Conservation (phyloP, 2,329 filamentous ascomycete genomes). For the Cladosporium sp. region DNA sequence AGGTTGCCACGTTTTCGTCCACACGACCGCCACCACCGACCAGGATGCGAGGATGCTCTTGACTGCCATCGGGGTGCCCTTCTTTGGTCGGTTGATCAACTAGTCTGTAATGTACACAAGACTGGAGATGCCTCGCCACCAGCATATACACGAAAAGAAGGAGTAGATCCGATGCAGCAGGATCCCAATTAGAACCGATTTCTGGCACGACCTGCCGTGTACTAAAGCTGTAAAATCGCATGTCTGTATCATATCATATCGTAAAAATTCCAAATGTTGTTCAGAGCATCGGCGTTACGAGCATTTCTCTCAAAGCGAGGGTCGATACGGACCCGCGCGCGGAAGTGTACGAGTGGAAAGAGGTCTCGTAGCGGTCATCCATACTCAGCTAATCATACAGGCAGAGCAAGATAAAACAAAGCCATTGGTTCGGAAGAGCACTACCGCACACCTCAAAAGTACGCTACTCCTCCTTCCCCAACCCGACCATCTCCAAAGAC, state of each 20-base stretch:
- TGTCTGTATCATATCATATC: conserved; percentile 5
- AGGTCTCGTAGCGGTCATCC: background rate
- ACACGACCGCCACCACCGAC: conserved; percentile 82
- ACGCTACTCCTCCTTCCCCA: conserved; percentile 16
- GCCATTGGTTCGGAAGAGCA: background rate
- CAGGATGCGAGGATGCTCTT: conserved; percentile 78
- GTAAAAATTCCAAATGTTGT: background rate
- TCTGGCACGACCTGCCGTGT: background rate
- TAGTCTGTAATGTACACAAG: conserved; percentile 27
- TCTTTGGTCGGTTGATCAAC: conserved; percentile 70
- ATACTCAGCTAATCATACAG: background rate
- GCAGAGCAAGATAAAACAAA: background rate
- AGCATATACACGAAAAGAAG: background rate
- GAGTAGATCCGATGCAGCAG: background rate
- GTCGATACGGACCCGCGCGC: background rate
- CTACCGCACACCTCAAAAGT: background rate
- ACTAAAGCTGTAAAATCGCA: conserved; percentile 2
- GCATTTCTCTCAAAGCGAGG: background rate
- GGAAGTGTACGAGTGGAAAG: background rate
- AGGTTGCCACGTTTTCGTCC: conserved; percentile 77
- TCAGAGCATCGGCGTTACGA: background rate
- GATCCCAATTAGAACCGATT: background rate
- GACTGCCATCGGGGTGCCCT: conserved; percentile 72
- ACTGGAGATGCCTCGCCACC: background rate
- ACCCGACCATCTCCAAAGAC: conserved; percentile 32